phyloP scores from a whole-genome alignment of 768 basidiomycete species.

The Saitozyma podzolica region DNA sequence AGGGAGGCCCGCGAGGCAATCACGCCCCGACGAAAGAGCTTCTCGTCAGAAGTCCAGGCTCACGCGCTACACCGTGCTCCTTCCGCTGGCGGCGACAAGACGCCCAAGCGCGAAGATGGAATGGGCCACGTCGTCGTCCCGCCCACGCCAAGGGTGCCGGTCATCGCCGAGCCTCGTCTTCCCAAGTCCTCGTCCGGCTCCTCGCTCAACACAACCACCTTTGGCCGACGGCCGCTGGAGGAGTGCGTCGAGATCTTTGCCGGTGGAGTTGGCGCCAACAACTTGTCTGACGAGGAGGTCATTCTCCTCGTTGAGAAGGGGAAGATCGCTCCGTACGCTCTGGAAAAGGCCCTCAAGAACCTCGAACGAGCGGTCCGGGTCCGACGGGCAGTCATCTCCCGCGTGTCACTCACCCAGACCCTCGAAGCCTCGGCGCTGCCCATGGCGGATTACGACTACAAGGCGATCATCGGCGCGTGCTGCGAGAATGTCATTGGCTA shows the following conservation, averaged over 20 bases:
- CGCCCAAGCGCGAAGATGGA: slow-evolving; percentile 32
- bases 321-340: slow-evolving; percentile 89
- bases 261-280: slow-evolving; percentile 53
- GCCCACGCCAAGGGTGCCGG: slow-evolving; percentile 34
- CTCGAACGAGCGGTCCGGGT: slow-evolving; percentile 82
- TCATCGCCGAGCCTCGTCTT: slow-evolving; percentile 18
- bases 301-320: slow-evolving; percentile 83
- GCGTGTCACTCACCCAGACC: slow-evolving; percentile 77
- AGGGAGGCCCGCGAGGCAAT: neutral
- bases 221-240: slow-evolving; percentile 61
- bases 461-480: slow-evolving; percentile 89
- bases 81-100: slow-evolving; percentile 37
- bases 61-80: slow-evolving; percentile 29
- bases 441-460: slow-evolving; percentile 84
- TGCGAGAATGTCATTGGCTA: slow-evolving; percentile 99
- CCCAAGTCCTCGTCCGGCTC: slow-evolving; percentile 3
- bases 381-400: slow-evolving; percentile 85
- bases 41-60: neutral
- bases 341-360: slow-evolving; percentile 92
- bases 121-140: slow-evolving; percentile 38
- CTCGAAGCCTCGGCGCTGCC: slow-evolving; percentile 83
- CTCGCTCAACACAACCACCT: slow-evolving; percentile 11
- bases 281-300: slow-evolving; percentile 86
- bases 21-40: slow-evolving; percentile 8
- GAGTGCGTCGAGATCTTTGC: slow-evolving; percentile 77